Base-by-base conservation (phyloP, 495 filamentous ascomycete species). In the Polyplosphaeria fusca region DNA sequence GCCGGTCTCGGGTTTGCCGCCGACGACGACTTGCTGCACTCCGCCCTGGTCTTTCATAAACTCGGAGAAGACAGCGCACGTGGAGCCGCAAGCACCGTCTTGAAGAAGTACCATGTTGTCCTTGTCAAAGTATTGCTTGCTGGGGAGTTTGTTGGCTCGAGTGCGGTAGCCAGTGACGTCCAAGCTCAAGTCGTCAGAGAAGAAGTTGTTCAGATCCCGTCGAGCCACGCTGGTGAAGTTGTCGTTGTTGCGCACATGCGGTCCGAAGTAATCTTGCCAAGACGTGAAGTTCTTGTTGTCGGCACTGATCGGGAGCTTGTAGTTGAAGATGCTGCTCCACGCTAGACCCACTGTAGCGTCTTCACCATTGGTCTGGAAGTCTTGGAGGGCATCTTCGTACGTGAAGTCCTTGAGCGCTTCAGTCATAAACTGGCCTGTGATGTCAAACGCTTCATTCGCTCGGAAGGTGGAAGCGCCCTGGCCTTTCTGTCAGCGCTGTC, bases 21-120 rank as follows among this genome's bases (percentile, higher is more conserved):
- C 64, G 12, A 67, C 32, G 19, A 42, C 59, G n/a, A 67, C 46
- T 38, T 53, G 62, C 18, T 67, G 50, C 5, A 67, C 64, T 13
- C 47, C 20, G 13, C 60, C 64, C 43, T 60, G 55, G 5, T 19
- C 27, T 19, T 57, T 52, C 64, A 67, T 67, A 42, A 67, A 60
- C 20, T 63, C 60, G 20, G 60, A 52, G 41, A 67, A 67, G 19
- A 67, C 50, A 14, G 60, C 55, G 42, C 64, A 67, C 16, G 64
- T 63, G 13, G 64, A 67, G 11, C 60, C 55, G 37, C 63, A 66
- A 23, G 16, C 47, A 44, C 60, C 60, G 37, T 67, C 64, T 30
- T 63, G 59, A n/a, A 67, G 59, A 1, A 67, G 30, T 0, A 67
- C 55, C 13, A 67, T 67, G 38, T 67, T 60, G 4, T 67, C 52